Conservation (phyloP, 2,329 filamentous ascomycete genomes). For the Aschersonia sp. region DNA sequence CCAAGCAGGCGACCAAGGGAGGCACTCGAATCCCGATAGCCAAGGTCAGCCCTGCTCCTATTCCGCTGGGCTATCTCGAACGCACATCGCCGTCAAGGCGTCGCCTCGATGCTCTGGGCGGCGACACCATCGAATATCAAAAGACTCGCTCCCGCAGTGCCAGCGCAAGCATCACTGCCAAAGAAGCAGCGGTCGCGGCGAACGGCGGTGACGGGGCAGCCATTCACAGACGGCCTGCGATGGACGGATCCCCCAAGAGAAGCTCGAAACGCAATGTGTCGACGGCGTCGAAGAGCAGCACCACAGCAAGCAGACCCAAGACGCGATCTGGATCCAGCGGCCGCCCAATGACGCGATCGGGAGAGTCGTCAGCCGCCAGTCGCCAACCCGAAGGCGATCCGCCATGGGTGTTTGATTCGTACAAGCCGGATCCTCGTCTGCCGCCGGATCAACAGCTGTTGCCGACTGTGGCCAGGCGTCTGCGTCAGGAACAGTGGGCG, state of each 20-base stretch:
- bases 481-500: slow-evolving; percentile 94
- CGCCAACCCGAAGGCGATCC: slow-evolving; percentile 84
- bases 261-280: slow-evolving; percentile 29
- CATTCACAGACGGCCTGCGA: slow-evolving; percentile 24
- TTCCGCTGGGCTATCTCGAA: slow-evolving; percentile 57
- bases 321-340: slow-evolving; percentile 44
- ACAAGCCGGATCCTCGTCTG: slow-evolving; percentile 86
- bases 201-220: slow-evolving; percentile 8
- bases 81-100: slow-evolving; percentile 56
- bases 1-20: slow-evolving; percentile 39
- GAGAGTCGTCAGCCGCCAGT: slow-evolving; percentile 32
- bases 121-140: slow-evolving; percentile 41
- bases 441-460: slow-evolving; percentile 93
- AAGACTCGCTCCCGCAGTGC: slow-evolving; percentile 58
- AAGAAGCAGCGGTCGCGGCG: slow-evolving; percentile 7
- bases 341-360: slow-evolving; percentile 48
- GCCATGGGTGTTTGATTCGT: slow-evolving; percentile 88
- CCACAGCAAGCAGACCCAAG: slow-evolving; percentile 38
- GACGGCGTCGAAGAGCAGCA: slow-evolving; percentile 23
- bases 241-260: slow-evolving; percentile 44
- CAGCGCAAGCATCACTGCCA: slow-evolving; percentile 43
- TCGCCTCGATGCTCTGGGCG: slow-evolving; percentile 39
- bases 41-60: slow-evolving; percentile 63
- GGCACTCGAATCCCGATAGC: slow-evolving; percentile 79
- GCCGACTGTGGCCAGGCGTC: slow-evolving; percentile 77